phyloP scores from a whole-genome alignment of 2,329 filamentous ascomycete species.

The Neofusicoccum parvum region DNA sequence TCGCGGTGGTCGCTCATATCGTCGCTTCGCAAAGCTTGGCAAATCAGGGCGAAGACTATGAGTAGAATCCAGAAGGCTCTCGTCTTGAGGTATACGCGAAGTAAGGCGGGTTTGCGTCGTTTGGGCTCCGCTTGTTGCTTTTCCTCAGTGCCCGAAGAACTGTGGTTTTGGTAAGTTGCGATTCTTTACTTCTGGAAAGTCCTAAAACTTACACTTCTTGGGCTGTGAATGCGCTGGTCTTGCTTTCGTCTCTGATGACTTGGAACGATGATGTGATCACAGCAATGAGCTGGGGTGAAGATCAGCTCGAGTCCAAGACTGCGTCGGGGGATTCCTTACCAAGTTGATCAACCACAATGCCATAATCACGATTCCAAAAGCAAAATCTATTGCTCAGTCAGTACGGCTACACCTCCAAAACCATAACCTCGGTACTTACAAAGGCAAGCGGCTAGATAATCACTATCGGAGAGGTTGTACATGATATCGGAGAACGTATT shows the following conservation, averaged over 20 bases:
- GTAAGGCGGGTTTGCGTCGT: constrained; percentile 56
- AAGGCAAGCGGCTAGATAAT: constrained; percentile 71
- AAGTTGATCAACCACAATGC: constrained; percentile 96
- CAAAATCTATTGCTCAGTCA: constrained; percentile 67
- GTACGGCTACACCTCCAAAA: not conserved
- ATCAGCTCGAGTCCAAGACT: not conserved
- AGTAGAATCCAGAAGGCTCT: constrained; percentile 76
- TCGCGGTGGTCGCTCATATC: constrained; percentile 66
- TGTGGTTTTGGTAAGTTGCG: not conserved
- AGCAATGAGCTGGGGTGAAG: constrained; percentile 64
- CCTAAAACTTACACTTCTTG: constrained; percentile 54
- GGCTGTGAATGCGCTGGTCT: constrained; percentile 86
- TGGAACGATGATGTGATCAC: constrained; percentile 99
- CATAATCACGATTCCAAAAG: constrained; percentile 78
- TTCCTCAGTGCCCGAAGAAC: constrained; percentile 38
- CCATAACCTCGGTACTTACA: not conserved
- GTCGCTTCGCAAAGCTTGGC: constrained; percentile 76
- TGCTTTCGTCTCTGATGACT: constrained; percentile 95
- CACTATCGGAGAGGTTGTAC: constrained; percentile 89
- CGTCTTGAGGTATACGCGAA: constrained; percentile 73
- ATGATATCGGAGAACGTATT: constrained; percentile 96
- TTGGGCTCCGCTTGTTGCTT: constrained; percentile 41
- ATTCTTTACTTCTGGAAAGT: not conserved
- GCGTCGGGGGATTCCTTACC: constrained; percentile 17
- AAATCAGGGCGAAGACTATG: constrained; percentile 78